phyloP scores from a whole-genome alignment of 176 grass and related monocot species.

The Paspalum notatum region DNA sequence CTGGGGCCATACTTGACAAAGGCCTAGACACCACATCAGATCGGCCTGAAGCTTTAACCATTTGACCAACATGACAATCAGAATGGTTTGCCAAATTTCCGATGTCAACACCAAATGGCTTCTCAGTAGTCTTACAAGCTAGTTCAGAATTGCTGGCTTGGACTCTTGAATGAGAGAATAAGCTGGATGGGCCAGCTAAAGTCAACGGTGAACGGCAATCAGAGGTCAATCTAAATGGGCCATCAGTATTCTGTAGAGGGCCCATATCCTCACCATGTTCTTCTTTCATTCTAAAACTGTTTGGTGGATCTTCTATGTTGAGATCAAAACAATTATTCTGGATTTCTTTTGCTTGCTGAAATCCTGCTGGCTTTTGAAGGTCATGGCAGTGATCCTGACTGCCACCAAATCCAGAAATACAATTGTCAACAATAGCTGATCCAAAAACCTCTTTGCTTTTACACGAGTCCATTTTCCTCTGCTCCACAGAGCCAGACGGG shows the following conservation, averaged over 20 bases:
- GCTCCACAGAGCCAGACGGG: conserved; percentile 29
- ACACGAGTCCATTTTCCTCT: conserved; percentile 33
- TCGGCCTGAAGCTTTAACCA: conserved; percentile 43
- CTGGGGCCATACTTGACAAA: not conserved
- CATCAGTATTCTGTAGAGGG: conserved; percentile 26
- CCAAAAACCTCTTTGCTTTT: conserved; percentile 32
- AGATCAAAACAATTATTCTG: conserved; percentile 48
- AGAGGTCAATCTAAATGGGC: conserved; percentile 36
- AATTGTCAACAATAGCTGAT: conserved; percentile 8
- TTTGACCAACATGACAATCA: conserved; percentile 45
- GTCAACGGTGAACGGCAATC: conserved; percentile 37
- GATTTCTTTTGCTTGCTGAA: not conserved
- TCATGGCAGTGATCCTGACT: conserved; percentile 18
- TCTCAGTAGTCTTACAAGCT: conserved; percentile 39
- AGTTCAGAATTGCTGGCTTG: conserved; percentile 26
- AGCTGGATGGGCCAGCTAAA: conserved; percentile 48
- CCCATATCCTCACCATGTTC: conserved; percentile 33
- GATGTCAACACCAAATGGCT: conserved; percentile 61
- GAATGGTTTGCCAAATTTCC: conserved; percentile 36
- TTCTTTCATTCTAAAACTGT: conserved; percentile 39
- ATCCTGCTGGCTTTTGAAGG: conserved; percentile 32
- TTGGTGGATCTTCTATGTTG: conserved; percentile 42
- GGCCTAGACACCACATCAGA: conserved; percentile 23
- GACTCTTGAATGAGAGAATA: conserved; percentile 32
- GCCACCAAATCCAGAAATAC: conserved; percentile 26